phyloP scores from a whole-genome alignment of 176 grass and related monocot species.

The Otatea glauca region DNA sequence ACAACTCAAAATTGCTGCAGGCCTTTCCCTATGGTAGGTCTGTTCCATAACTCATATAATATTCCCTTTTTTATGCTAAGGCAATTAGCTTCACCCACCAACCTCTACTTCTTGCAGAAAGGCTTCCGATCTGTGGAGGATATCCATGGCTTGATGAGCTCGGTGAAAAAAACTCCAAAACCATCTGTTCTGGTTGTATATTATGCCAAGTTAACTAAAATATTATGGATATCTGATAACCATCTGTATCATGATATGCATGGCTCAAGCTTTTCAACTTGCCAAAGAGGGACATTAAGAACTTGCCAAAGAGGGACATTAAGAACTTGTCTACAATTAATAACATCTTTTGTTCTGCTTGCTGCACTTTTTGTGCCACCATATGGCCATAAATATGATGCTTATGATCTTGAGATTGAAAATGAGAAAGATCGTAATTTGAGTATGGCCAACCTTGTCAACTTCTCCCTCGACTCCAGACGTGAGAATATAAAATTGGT shows the following conservation, averaged over 20 bases:
- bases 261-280: constrained; percentile 95
- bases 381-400: constrained; percentile 84
- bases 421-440: constrained; percentile 88
- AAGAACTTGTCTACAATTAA: constrained; percentile 84
- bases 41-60: too few relatives aligned
- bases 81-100: neutral
- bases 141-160: constrained; percentile 87
- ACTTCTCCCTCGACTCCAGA: too few relatives aligned
- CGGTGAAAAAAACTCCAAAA: constrained; percentile 93
- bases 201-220: constrained; percentile 91
- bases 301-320: constrained; percentile 91
- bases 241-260: constrained; percentile 89
- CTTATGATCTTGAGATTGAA: constrained; percentile 87
- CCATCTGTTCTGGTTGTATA: constrained; percentile 89
- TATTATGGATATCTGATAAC: constrained; percentile 93
- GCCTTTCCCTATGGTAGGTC: constrained; percentile 92
- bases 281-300: constrained; percentile 97
- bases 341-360: constrained; percentile 90
- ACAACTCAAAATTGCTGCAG: constrained; percentile 90
- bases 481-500: constrained; percentile 87
- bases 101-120: constrained; percentile 63
- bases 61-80: neutral
- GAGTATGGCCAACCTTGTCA: constrained; percentile 78
- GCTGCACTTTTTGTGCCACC: constrained; percentile 80
- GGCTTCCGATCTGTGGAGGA: constrained; percentile 96